Evolutionary conservation across 2,329 filamentous ascomycete genomes (phyloP).

Genomic region (Colletotrichum scovillei): DNA sequence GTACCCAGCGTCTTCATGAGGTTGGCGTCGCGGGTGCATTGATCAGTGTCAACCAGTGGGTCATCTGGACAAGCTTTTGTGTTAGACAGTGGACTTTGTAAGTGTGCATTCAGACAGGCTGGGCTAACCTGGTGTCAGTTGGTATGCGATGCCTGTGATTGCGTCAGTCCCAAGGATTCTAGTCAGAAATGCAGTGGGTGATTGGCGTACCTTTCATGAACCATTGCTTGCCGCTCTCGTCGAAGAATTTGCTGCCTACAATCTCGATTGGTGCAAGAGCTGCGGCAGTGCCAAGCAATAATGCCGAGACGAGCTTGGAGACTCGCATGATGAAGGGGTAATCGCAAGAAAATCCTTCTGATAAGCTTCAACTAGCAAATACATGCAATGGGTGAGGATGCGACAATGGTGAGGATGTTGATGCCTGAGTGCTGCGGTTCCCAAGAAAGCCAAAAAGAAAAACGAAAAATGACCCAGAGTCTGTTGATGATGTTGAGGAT

Average conservation of each 20-base stretch:
- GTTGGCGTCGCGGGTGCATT: conserved; percentile 79
- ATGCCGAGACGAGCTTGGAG: conserved; percentile 46
- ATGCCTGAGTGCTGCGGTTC: conserved; percentile 9
- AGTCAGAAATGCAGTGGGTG: background rate
- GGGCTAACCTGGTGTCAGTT: conserved; percentile 58
- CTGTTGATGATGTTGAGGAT: background rate
- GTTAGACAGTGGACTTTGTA: conserved; percentile 18
- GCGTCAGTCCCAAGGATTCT: conserved; percentile 19
- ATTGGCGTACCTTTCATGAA: conserved; percentile 77
- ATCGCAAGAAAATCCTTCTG: background rate
- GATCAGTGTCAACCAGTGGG: conserved; percentile 78
- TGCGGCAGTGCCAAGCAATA: conserved; percentile 48
- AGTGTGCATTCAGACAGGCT: background rate
- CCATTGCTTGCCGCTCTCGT: conserved; percentile 82
- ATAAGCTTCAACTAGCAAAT: conserved; percentile 9
- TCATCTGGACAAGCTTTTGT: conserved; percentile 60
- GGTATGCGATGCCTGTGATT: conserved; percentile 77
- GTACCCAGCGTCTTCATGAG: conserved; percentile 85
- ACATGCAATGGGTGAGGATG: background rate
- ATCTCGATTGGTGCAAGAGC: conserved; percentile 62
- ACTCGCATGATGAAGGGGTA: conserved; percentile 48
- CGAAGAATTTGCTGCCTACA: conserved; percentile 88
- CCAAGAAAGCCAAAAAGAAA: background rate
- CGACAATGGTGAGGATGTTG: background rate
- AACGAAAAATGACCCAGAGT: conserved; percentile 3